Percentiles rank a stretch among this genome's conserved stretches.
Conservation (phyloP, 2,329 filamentous ascomycete genomes). For the Fusarium torreyae region DNA sequence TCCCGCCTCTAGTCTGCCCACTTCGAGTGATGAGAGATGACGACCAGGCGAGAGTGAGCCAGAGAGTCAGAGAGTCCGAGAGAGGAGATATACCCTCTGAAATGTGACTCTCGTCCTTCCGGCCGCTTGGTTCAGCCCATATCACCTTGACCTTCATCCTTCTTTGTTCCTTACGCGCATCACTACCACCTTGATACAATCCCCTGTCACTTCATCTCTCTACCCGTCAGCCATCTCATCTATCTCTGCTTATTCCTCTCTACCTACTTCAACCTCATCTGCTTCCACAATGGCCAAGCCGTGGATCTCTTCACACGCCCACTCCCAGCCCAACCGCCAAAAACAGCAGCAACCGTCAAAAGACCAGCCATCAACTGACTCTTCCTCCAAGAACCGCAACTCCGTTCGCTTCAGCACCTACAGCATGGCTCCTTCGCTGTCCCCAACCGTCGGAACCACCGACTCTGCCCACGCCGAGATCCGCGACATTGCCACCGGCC, state of each 20-base stretch:
- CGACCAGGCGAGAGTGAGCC: constrained; percentile 5
- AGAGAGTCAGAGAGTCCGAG: not conserved
- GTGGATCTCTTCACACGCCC: constrained; percentile 33
- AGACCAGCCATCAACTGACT: constrained; percentile 32
- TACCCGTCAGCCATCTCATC: not conserved
- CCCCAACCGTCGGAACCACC: constrained; percentile 67
- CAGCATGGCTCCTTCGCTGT: constrained; percentile 73
- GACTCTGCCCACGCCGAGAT: constrained; percentile 72
- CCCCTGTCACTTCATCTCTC: constrained; percentile 25
- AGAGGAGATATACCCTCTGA: constrained; percentile 6
- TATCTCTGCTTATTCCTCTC: constrained; percentile 10
- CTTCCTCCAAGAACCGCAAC: constrained; percentile 62
- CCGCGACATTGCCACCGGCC: constrained; percentile 80
- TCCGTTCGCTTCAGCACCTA: constrained; percentile 73
- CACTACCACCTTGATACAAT: constrained; percentile 37
- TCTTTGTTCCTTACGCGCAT: constrained; percentile 36
- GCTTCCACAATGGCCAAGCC: constrained; percentile 44
- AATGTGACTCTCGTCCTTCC: constrained; percentile 38
- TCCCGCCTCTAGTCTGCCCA: constrained; percentile 42
- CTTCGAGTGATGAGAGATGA: constrained; percentile 28
- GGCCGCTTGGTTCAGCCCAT: constrained; percentile 39
- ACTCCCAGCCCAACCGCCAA: constrained; percentile 36
- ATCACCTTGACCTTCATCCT: constrained; percentile 23
- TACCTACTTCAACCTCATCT: constrained; percentile 20
- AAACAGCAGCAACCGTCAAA: constrained; percentile 13